Percentiles rank a stretch among this genome's conserved stretches.
These are phyloP conservation scores for Boletus huronensis DNA, from an alignment of 768 basidiomycete species.

Conservation along the genomic window DNA sequence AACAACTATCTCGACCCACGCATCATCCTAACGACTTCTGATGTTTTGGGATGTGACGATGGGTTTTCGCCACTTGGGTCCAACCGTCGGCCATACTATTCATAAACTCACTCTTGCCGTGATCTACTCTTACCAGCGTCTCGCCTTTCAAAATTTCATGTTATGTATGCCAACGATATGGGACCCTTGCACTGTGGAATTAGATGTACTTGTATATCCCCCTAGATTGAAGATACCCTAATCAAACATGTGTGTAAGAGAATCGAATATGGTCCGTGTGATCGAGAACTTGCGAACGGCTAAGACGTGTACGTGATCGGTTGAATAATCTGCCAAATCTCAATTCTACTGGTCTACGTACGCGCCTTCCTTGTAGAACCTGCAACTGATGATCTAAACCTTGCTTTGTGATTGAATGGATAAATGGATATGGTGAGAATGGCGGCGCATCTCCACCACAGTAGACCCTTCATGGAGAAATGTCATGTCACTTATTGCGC, in stretches of 20 bases:
- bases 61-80: conserved; percentile 46
- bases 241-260: background rate
- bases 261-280: background rate
- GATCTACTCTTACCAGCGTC: no score
- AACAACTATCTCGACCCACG: conserved; percentile 29
- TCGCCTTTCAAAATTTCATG: background rate
- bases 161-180: conserved; percentile 6
- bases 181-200: conserved; percentile 15
- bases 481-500: background rate
- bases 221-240: conserved; percentile 24
- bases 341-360: background rate
- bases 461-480: conserved; percentile 4
- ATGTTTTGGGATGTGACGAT: conserved; percentile 34
- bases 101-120: conserved; percentile 12
- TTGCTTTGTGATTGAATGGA: conserved; percentile 1
- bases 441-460: background rate
- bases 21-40: conserved; percentile 31
- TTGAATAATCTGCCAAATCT: background rate
- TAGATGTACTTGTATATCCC: conserved; percentile 20
- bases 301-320: conserved; percentile 14
- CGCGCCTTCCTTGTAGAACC: background rate
- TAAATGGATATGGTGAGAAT: background rate
- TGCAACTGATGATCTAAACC: background rate
- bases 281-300: background rate
- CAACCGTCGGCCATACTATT: conserved; percentile 36